Conservation (phyloP, 1,284 basidiomycete species). For the Puccinia hordei region DNA sequence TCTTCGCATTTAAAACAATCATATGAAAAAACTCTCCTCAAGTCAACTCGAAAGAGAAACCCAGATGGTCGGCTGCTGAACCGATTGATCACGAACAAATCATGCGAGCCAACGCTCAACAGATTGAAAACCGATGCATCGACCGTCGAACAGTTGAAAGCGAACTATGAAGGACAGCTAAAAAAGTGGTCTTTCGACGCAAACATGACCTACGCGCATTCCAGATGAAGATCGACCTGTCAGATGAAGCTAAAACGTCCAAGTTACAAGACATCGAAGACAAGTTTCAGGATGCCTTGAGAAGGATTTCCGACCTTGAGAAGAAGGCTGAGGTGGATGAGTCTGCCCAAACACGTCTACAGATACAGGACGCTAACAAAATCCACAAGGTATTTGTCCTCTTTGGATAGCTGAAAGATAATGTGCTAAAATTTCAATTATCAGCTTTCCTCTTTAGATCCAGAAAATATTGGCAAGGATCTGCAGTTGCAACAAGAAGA, state of each 20-base stretch:
- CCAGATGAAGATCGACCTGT: neutral
- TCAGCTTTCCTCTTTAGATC: too few species aligned
- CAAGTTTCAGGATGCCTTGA: neutral
- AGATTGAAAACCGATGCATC: neutral
- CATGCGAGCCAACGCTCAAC: neutral
- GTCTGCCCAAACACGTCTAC: too few species aligned
- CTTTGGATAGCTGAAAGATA: too few species aligned
- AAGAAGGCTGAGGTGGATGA: neutral
- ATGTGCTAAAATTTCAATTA: too few species aligned
- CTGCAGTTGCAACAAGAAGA: constrained; percentile 6
- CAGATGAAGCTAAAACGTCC: neutral
- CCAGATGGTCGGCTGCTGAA: too few species aligned
- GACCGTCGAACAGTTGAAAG: neutral
- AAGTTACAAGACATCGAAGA: neutral
- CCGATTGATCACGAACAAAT: neutral
- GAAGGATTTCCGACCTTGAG: constrained; percentile 1
- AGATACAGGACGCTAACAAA: too few species aligned
- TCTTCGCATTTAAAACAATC: too few species aligned
- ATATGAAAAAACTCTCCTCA: neutral
- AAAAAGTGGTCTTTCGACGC: neutral
- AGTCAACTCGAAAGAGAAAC: neutral
- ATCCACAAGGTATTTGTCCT: too few species aligned
- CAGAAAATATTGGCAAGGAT: neutral
- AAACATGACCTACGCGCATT: neutral
- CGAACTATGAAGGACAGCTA: neutral